Base-by-base conservation (phyloP, 176 grass and related monocot genomes). In the Poa annua region DNA sequence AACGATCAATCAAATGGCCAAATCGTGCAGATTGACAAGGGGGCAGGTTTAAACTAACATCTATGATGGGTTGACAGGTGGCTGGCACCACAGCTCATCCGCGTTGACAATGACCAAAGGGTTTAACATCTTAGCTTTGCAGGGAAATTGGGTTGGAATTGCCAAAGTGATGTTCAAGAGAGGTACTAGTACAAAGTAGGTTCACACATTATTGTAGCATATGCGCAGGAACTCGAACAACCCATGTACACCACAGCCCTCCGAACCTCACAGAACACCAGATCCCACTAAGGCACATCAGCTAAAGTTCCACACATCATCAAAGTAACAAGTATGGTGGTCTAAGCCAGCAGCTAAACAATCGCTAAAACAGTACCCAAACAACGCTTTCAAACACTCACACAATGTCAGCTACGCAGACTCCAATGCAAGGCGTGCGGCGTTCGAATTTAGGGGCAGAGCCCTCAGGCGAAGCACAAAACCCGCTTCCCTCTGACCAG, bases 351-450 rank as follows among this genome's bases (percentile, higher is more conserved):
- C 7, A 49, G 29, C 7, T 48, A 6, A 68, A 12, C 19, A 73
- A 19, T 45, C 35, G 34, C 24, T 47, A 6, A 70, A 76, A 77
- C 51, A 17, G 62, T 11, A 77, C 39, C 51, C 62, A 89, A 39
- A 29, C 14, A 69, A 50, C 8, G 22, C 39, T 60, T 72, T 9
- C 59, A 22, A 54, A 85, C 6, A 76, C n/a, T 2, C 3, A 71
- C 48, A 57, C 3, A 59, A 4, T 38, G 8, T 15, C 16, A 15
- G 24, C 22, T 0, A 70, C n/a, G 39, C 5, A 50, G 52, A 15
- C 24, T 62, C 21, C 62, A 71, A 81, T 21, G 63, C 88, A 85
- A 81, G 11, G 10, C 6, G 53, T 44, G 64, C 52, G 45, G n/a
- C 5, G 17, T 32, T 70, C 22, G 8, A 81, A 48, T 47, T 15